Conservation (phyloP, 306 rosid genomes). For the Ormosia emarginata region DNA sequence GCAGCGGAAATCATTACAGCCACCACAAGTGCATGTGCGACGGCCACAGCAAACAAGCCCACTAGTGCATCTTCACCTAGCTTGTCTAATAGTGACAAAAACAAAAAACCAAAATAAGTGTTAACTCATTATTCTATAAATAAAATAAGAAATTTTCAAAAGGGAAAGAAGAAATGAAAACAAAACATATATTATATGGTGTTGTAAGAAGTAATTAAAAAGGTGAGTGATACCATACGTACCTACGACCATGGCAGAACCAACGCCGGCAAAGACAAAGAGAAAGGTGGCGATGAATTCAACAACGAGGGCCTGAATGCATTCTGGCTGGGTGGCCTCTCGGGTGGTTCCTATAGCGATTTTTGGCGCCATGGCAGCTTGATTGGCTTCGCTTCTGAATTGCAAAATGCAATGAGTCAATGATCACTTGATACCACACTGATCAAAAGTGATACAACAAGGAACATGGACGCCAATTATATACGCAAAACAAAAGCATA, state of each 20-base stretch:
- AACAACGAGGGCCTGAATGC: constrained; percentile 68
- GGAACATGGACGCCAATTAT: neutral
- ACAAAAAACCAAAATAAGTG: neutral
- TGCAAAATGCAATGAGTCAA: neutral
- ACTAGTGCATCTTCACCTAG: constrained; percentile 51
- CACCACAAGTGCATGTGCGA: constrained; percentile 81
- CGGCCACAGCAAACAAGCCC: constrained; percentile 60
- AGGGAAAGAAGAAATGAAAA: neutral
- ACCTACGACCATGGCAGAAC: constrained; percentile 72
- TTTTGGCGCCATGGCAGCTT: constrained; percentile 44
- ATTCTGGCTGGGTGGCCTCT: constrained; percentile 66
- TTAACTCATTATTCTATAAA: neutral
- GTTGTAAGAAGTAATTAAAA: neutral
- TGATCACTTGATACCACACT: neutral
- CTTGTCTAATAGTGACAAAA: constrained; percentile 40
- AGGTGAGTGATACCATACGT: neutral
- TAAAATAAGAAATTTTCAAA: neutral
- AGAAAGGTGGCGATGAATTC: constrained; percentile 86
- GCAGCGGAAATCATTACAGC: constrained; percentile 87
- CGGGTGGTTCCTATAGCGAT: constrained; percentile 57
- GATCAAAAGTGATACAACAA: neutral
- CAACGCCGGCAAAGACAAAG: constrained; percentile 84
- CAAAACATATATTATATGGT: neutral
- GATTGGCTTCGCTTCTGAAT: neutral
- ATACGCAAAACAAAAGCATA: neutral